Conservation (phyloP, 352 stramenopile genomes). For the Hyaloperonospora arabidopsidis region DNA sequence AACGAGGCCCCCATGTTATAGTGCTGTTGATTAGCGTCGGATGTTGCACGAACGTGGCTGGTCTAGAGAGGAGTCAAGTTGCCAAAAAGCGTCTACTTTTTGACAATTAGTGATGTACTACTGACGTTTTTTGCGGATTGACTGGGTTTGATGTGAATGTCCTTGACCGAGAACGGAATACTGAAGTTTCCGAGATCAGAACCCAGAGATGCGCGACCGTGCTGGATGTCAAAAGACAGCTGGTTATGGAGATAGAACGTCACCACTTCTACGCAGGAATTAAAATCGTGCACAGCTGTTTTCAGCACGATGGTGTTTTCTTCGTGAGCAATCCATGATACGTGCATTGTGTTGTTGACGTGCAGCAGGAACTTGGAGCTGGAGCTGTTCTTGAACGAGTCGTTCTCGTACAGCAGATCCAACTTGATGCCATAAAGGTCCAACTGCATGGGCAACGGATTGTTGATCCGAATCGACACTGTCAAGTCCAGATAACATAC, state of each 20-base stretch:
- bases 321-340: constrained; percentile 53
- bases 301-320: constrained; percentile 57
- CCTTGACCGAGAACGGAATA: constrained; percentile 58
- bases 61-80: constrained; percentile 8
- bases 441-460: constrained; percentile 72
- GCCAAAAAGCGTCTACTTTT: constrained; percentile 4
- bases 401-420: constrained; percentile 55
- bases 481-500: constrained; percentile 65
- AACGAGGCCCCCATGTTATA: constrained; percentile 41
- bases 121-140: no score
- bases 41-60: constrained; percentile 2
- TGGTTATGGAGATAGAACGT: constrained; percentile 55
- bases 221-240: constrained; percentile 59
- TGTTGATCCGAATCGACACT: constrained; percentile 67
- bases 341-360: constrained; percentile 41
- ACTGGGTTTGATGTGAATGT: constrained; percentile 56
- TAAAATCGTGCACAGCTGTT: constrained; percentile 48
- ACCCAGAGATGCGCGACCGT: constrained; percentile 48
- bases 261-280: constrained; percentile 56
- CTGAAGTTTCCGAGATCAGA: constrained; percentile 57
- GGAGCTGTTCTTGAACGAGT: constrained; percentile 2
- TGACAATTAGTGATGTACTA: no score
- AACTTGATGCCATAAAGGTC: constrained; percentile 62
- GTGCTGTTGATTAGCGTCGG: not conserved
- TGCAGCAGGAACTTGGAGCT: constrained; percentile 35